These are phyloP conservation scores for Aegilops sharonensis DNA, from an alignment of 176 grass and related monocot genomes.

Conservation along the genomic window DNA sequence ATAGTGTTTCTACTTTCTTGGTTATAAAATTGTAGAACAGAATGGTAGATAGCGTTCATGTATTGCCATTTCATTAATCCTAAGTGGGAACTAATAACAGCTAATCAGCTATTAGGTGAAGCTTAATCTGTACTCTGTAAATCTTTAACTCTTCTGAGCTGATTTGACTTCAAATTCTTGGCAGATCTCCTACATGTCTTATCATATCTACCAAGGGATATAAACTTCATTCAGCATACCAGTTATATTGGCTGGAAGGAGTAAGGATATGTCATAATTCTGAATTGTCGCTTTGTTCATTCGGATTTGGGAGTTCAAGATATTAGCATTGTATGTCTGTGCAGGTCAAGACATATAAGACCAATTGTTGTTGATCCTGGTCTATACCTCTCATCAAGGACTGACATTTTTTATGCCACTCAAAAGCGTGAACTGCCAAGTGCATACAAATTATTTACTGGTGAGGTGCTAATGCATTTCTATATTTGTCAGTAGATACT, in stretches of 20 bases:
- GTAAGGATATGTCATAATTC: conserved; percentile 48
- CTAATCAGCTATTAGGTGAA: not conserved
- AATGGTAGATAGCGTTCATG: not conserved
- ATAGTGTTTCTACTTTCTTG: not conserved
- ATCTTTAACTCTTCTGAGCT: not conserved
- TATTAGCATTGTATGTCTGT: conserved; percentile 25
- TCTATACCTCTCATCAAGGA: conserved; percentile 82
- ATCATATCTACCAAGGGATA: conserved; percentile 83
- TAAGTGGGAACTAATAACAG: not conserved
- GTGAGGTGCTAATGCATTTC: conserved; percentile 19
- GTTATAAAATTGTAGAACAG: not conserved
- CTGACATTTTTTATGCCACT: conserved; percentile 84
- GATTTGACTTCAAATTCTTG: conserved; percentile 27
- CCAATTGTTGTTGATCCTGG: conserved; percentile 91
- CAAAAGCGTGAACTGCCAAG: conserved; percentile 87
- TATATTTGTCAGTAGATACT: not conserved
- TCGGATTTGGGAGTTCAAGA: conserved; percentile 18
- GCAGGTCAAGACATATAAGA: conserved; percentile 71
- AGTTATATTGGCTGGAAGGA: conserved; percentile 95
- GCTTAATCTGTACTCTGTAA: not conserved
- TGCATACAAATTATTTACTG: conserved; percentile 81
- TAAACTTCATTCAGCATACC: conserved; percentile 93
- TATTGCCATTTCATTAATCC: not conserved
- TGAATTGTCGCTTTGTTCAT: conserved; percentile 1
- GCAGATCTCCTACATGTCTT: conserved; percentile 96